Conservation (phyloP, 345 rosid species). For the Citrus sp. region DNA sequence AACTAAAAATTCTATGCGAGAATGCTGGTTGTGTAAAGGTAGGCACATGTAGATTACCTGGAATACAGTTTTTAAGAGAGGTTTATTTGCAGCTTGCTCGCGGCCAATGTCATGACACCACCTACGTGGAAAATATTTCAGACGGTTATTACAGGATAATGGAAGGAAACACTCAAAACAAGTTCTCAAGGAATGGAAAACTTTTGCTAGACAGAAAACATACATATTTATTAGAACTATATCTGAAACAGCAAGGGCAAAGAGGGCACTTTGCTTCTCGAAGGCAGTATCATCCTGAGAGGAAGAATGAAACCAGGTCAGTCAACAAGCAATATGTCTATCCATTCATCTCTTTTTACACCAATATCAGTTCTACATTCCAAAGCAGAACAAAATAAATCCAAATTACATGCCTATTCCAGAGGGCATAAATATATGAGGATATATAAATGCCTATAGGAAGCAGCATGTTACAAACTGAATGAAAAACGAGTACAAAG, state of each 20-base stretch:
- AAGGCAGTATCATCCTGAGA: constrained; percentile 96
- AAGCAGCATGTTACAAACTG: background rate
- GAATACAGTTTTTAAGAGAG: constrained; percentile 95
- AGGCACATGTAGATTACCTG: constrained; percentile 50
- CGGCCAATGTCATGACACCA: constrained; percentile 99
- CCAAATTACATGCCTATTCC: background rate
- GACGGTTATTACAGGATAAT: constrained; percentile 10
- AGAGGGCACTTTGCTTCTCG: constrained; percentile 99
- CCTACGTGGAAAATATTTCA: constrained; percentile 44
- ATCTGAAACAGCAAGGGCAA: constrained; percentile 98
- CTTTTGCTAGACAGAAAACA: constrained; percentile 22
- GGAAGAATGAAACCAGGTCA: constrained; percentile 8
- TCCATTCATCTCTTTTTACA: background rate
- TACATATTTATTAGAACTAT: constrained; percentile 98
- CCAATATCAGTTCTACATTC: background rate
- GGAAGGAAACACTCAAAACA: constrained; percentile 5
- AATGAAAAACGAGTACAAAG: background rate
- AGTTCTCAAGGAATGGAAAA: background rate
- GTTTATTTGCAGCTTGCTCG: constrained; percentile 99
- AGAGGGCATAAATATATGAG: background rate
- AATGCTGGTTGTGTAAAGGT: constrained; percentile 16
- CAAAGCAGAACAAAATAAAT: background rate
- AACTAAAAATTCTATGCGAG: constrained; percentile 11
- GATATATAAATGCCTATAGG: background rate
- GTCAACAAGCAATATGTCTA: constrained; percentile 9